Base-by-base conservation (phyloP, 208 protist genomes). In the Herpetomonas samuelpessoai region DNA sequence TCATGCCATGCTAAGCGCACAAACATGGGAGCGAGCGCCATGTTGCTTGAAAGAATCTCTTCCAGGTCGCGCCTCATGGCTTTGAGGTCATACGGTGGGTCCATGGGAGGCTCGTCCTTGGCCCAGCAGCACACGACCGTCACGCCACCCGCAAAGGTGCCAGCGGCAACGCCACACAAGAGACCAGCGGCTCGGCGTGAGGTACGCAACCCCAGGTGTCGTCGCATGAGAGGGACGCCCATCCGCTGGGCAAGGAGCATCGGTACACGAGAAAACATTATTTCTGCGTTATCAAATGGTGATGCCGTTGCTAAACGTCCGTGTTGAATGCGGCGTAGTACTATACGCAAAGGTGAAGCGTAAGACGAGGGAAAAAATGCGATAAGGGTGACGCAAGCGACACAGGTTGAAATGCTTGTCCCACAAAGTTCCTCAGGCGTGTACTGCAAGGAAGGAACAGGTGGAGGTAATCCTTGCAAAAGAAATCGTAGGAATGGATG, bases 1-100 rank as follows among this genome's bases (percentile, higher is more conserved):
- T 84, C 81, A 64, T 93, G 87, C 79, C 83, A 93, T 18, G 87
- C 87, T 25, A 93, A 76, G 30, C 87, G 83, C 52, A 93, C 63
- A 39, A 93, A 57, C 18, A 70, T 68, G 7, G 87, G 87, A 10
- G 78, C 83, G 0, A 81, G 67, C 0, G 65, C 63, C 54, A 79
- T 52, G 38, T 84, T 76, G 24, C 62, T 22, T 9, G 54, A 48
- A 30, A 79, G n/a, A 10, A 79, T 25, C 9, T 45, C 62, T 46
- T 79, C 73, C 28, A 79, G 65, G 39, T 79, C 73, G 14, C 56
- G 31, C 2, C 62, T 41, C 3, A 79, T 27, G 22, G 53, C 28
- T 1, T 54, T 24, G n/a, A 65, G 18, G 52, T 79, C 58, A 49
- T 74, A 79, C 29, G 73, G 73, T 0, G 73, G 62, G 21, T 38